Evolutionary conservation across 1,284 basidiomycete species (phyloP), one percentile per base, ranked within the genome.

Genomic region (Lentinula novae-zelandiae): DNA sequence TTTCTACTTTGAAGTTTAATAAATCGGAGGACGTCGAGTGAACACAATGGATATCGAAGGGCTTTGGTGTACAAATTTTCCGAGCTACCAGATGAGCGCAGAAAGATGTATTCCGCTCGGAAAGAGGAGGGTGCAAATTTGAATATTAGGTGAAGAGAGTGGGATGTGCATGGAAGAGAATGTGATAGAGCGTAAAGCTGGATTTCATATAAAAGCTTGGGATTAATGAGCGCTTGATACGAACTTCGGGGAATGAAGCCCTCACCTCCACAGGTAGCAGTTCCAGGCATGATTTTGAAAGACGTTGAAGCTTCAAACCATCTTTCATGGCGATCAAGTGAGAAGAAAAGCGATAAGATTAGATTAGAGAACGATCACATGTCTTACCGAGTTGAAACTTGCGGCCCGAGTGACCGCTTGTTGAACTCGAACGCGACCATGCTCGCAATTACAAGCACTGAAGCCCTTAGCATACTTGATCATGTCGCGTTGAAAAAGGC

Each of bases 121-220:
- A 85, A 82, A 1, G 78, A 78, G 0, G 78, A 58, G 0, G 85
- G 79, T 0, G 87, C 76, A 4, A 72, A 69, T 31, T 78, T 74
- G 72, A 88, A 87, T 5, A 87, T 74, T 5, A 70, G 57, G 63
- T 84, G 71, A 20, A 92, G 70, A 46, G 77, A 72, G 61, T 72
- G 79, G 67, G 79, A 87, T 33, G 80, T 76, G 51, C 75, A 73
- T 0, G 90, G 89, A 15, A 95, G 73, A 48, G 71, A 66, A 36
- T 81, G 75, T 13, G 87, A 92, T 9, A 82, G 72, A 0, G 90
- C 83, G 62, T 78, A 80, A 12, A 89, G 77, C 63, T 93, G 87
- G 27, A 94, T 80, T 59, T 91, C 83, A 66, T 89, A 87, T 0
- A 93, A 71, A 4, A 95, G 76, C 92, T 93, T 52, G 39, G 55